Evolutionary conservation across 1,284 basidiomycete species (phyloP).

Genomic region (Tetrapyrgos nigripes): DNA sequence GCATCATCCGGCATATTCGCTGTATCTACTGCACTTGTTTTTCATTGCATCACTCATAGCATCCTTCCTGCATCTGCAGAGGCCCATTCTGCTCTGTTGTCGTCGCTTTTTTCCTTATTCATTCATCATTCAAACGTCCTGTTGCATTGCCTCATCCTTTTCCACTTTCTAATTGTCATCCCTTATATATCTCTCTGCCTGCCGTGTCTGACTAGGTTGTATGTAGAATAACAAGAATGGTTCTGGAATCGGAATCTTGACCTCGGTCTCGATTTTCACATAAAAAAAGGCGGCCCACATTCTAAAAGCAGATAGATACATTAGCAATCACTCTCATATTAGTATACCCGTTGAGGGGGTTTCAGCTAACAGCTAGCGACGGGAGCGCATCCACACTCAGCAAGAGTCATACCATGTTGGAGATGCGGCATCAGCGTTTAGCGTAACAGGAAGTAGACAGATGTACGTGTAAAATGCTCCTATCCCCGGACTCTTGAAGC

Average conservation of each 20-base stretch:
- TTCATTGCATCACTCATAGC: background rate
- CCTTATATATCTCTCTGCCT: background rate
- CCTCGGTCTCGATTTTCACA: too few relatives aligned
- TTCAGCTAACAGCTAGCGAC: too few relatives aligned
- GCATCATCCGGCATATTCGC: background rate
- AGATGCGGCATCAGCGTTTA: background rate
- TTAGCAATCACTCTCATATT: too few relatives aligned
- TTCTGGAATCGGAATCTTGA: background rate
- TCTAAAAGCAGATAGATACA: too few relatives aligned
- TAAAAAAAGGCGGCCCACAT: background rate
- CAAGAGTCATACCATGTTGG: background rate
- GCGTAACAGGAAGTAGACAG: too few relatives aligned
- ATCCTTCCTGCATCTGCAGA: background rate
- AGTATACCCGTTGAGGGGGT: too few relatives aligned
- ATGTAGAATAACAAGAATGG: background rate
- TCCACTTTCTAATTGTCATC: background rate
- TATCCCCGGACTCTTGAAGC: too few relatives aligned
- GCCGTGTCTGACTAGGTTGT: constrained; percentile 5
- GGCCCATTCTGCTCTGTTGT: background rate
- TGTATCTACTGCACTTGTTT: constrained; percentile 1
- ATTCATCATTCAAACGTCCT: background rate
- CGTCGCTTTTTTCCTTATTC: constrained; percentile 1
- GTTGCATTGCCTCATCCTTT: background rate
- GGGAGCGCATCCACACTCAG: background rate
- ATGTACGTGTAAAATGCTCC: too few relatives aligned